These are phyloP conservation scores for Metarhizium brunneum DNA, from an alignment of 2,329 filamentous ascomycete species.

Conservation along the genomic window DNA sequence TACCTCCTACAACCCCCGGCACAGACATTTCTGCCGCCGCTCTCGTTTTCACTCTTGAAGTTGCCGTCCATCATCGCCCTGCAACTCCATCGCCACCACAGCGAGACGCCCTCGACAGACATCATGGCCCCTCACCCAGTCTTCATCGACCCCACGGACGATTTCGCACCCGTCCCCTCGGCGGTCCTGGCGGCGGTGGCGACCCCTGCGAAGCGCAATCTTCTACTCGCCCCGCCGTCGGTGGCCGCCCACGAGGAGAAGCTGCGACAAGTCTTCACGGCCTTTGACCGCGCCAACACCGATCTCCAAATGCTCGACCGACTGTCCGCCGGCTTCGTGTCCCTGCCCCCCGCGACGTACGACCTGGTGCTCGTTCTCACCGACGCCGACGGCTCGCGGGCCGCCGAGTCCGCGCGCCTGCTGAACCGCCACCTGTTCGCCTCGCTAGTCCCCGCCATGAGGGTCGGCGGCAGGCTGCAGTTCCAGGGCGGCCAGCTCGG, in stretches of 20 bases:
- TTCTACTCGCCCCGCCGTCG: constrained; percentile 84
- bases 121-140: constrained; percentile 43
- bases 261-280: constrained; percentile 59
- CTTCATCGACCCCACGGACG: constrained; percentile 45
- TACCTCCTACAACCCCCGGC: neutral
- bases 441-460: constrained; percentile 61
- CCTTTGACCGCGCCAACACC: constrained; percentile 65
- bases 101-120: neutral
- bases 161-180: constrained; percentile 32
- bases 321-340: constrained; percentile 69
- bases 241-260: constrained; percentile 77
- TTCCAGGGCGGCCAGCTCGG: constrained; percentile 57
- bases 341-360: constrained; percentile 69
- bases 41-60: neutral
- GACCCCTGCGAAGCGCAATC: constrained; percentile 44
- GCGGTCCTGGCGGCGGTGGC: constrained; percentile 16
- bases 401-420: constrained; percentile 51
- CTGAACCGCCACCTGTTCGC: constrained; percentile 60
- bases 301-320: constrained; percentile 98
- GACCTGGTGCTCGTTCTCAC: constrained; percentile 77
- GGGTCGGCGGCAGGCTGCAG: constrained; percentile 56
- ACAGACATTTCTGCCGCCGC: neutral
- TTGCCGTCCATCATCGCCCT: neutral
- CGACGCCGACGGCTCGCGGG: constrained; percentile 60
- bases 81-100: neutral